Percentiles rank a stretch among this genome's conserved stretches.
Evolutionary conservation across 768 basidiomycete genomes (phyloP).

Genomic region (Rubroboletus satanas): DNA sequence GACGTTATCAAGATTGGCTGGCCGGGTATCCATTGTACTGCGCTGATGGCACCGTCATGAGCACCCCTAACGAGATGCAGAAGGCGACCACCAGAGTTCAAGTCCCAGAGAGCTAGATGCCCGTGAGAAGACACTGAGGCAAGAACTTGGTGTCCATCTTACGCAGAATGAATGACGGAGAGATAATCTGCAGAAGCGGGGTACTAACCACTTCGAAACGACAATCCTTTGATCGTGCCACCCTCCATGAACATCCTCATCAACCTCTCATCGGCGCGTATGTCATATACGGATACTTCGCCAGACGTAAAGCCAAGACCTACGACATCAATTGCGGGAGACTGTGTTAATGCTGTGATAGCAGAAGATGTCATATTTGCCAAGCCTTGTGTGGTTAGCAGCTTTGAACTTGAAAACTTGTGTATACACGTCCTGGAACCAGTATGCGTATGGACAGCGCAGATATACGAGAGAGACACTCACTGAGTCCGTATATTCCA

Average conservation of each 20-base stretch:
- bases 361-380: slow-evolving; percentile 36
- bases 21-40: slow-evolving; percentile 88
- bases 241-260: slow-evolving; percentile 91
- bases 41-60: slow-evolving; percentile 80
- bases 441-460: not conserved
- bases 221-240: slow-evolving; percentile 67
- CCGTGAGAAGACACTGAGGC: slow-evolving; percentile 85
- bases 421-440: slow-evolving; percentile 72
- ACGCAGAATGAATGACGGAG: slow-evolving; percentile 2
- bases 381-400: slow-evolving; percentile 42
- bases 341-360: slow-evolving; percentile 81
- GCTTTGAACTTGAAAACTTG: slow-evolving; percentile 55
- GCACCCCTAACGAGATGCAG: slow-evolving; percentile 85
- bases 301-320: slow-evolving; percentile 91
- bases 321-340: slow-evolving; percentile 93
- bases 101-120: slow-evolving; percentile 90
- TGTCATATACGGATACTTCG: slow-evolving; percentile 83
- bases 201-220: slow-evolving; percentile 79
- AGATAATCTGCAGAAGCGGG: not conserved
- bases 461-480: slow-evolving; percentile 22
- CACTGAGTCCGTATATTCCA: slow-evolving; percentile 90
- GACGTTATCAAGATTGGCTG: slow-evolving; percentile 89
- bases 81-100: slow-evolving; percentile 75
- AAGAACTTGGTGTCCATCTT: slow-evolving; percentile 85
- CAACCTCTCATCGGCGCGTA: slow-evolving; percentile 84